Percentiles rank a stretch among this genome's conserved stretches.
phyloP scores from a whole-genome alignment of 2,329 filamentous ascomycete genomes.

The Colletotrichum sp. region DNA sequence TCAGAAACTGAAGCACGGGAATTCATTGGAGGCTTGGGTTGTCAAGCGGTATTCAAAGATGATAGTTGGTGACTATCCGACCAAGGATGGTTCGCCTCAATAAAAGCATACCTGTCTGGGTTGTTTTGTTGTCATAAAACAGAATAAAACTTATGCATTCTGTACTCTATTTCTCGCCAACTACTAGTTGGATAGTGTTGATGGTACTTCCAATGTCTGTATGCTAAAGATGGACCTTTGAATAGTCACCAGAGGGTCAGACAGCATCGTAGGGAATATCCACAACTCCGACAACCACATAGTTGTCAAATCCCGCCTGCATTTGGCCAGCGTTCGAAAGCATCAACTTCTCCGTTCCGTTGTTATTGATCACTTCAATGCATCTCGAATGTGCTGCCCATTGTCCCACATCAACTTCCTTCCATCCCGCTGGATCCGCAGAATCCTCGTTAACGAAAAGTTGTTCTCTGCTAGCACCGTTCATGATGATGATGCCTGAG shows the following conservation, averaged over 20 bases:
- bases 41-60: slow-evolving; percentile 27
- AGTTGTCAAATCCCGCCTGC: not conserved
- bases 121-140: not conserved
- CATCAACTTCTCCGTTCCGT: not conserved
- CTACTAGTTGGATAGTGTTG: not conserved
- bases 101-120: not conserved
- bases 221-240: not conserved
- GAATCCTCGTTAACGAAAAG: not conserved
- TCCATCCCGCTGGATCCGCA: not conserved
- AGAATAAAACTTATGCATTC: not conserved
- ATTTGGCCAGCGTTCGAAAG: not conserved
- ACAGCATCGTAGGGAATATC: not conserved
- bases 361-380: not conserved
- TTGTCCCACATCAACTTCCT: not conserved
- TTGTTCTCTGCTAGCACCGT: not conserved
- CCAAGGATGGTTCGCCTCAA: not conserved
- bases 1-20: slow-evolving; percentile 30
- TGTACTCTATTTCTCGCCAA: not conserved
- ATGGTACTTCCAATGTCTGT: not conserved
- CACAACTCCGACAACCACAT: not conserved
- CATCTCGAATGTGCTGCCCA: not conserved
- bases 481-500: not conserved
- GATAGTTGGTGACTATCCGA: slow-evolving; percentile 23
- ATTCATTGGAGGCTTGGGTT: slow-evolving; percentile 33
- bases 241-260: not conserved